Evolutionary conservation across 768 basidiomycete species (phyloP).

Genomic region (Daedaleopsis sinensis): DNA sequence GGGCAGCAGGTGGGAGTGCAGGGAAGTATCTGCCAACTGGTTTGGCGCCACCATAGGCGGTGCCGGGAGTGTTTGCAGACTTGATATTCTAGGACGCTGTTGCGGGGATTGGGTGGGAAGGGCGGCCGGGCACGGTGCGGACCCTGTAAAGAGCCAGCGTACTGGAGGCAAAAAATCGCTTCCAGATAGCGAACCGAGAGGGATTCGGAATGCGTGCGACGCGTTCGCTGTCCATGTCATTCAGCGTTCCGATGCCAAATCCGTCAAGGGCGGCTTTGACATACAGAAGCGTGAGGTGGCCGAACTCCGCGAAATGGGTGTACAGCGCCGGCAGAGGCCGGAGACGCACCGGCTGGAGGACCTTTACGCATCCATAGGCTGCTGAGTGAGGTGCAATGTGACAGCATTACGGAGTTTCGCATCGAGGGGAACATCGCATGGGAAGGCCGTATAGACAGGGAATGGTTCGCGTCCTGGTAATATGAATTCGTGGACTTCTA

Average conservation of each 20-base stretch:
- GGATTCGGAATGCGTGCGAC: background rate
- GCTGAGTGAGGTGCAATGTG: background rate
- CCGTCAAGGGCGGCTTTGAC: background rate
- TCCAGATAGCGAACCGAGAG: background rate
- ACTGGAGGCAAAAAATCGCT: constrained; percentile 3
- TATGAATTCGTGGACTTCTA: no score
- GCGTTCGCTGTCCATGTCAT: constrained; percentile 1
- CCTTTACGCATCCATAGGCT: background rate
- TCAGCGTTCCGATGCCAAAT: background rate
- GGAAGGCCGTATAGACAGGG: no score
- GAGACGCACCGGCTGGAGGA: background rate
- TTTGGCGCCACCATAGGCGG: background rate
- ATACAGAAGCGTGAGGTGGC: background rate
- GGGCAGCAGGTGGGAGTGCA: constrained; percentile 9
- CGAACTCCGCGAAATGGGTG: background rate
- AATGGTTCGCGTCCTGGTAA: no score
- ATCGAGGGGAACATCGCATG: no score
- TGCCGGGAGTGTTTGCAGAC: background rate
- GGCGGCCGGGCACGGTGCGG: background rate
- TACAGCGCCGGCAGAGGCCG: background rate
- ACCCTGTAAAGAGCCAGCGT: background rate
- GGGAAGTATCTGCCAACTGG: background rate
- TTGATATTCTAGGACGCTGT: background rate
- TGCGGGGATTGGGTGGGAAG: background rate
- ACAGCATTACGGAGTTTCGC: no score